Conservation (phyloP, 371 early-diverging fungal genomes). For the Mucor circinelloides region DNA sequence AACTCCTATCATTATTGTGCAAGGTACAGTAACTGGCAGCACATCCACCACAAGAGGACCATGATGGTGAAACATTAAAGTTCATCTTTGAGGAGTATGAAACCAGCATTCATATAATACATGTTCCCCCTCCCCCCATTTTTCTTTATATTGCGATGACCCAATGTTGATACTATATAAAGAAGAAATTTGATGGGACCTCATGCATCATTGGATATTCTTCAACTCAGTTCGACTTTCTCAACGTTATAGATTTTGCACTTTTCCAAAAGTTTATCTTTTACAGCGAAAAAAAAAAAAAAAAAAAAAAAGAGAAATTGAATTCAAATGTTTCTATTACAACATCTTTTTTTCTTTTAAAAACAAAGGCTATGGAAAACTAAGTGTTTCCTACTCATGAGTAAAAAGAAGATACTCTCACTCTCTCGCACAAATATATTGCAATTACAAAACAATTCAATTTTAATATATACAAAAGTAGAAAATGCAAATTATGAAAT, state of each 20-base stretch:
- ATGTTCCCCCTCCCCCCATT: background rate
- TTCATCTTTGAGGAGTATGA: background rate
- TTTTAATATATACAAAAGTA: background rate
- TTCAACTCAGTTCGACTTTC: constrained; percentile 2
- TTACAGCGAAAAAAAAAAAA: too few relatives aligned
- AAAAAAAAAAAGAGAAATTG: too few relatives aligned
- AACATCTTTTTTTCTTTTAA: too few relatives aligned
- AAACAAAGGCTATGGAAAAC: too few relatives aligned
- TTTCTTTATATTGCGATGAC: background rate
- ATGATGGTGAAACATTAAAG: background rate
- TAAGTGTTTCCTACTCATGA: background rate
- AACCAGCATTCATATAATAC: background rate
- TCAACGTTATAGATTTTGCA: too few relatives aligned
- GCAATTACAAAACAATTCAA: background rate
- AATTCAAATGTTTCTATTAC: too few relatives aligned
- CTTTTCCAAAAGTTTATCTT: too few relatives aligned
- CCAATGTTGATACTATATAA: background rate
- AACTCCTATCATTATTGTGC: background rate
- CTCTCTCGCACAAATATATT: too few relatives aligned
- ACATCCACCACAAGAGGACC: background rate
- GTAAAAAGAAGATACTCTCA: too few relatives aligned
- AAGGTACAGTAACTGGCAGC: background rate
- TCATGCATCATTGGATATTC: constrained; percentile 2
- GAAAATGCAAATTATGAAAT: background rate
- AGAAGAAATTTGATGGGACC: constrained; percentile 10